Percentiles rank a stretch among this genome's conserved stretches.
Conservation (phyloP, 208 protist genomes). For the Trypanosoma mega region DNA sequence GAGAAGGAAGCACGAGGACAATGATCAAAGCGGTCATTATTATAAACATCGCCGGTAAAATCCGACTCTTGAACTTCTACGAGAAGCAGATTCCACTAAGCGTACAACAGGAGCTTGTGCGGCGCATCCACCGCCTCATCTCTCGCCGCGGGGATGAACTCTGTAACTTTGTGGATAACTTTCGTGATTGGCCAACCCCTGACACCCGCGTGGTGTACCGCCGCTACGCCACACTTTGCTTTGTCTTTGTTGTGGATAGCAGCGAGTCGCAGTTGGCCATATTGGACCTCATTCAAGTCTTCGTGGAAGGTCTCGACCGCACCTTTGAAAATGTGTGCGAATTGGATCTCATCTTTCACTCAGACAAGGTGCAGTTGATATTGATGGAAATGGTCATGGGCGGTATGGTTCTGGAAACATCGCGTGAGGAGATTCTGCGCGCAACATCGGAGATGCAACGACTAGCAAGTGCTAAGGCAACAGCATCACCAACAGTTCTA, state of each 20-base stretch:
- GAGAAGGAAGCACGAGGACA: constrained; percentile 23
- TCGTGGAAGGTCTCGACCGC: constrained; percentile 97
- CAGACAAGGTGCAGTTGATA: constrained; percentile 96
- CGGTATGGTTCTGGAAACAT: constrained; percentile 97
- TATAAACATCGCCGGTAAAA: constrained; percentile 97
- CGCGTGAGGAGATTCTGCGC: constrained; percentile 86
- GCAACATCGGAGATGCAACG: constrained; percentile 61
- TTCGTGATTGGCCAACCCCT: constrained; percentile 86
- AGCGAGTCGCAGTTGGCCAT: constrained; percentile 97
- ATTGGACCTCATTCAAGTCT: constrained; percentile 97
- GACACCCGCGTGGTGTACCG: constrained; percentile 97
- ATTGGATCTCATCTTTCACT: constrained; percentile 98
- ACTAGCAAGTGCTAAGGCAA: constrained; percentile 18
- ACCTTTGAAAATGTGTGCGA: constrained; percentile 99
- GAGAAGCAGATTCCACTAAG: constrained; percentile 70
- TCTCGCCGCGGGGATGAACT: constrained; percentile 89
- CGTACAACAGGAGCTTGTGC: constrained; percentile 89
- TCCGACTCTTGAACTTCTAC: constrained; percentile 96
- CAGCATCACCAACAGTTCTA: neutral
- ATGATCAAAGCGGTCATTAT: constrained; percentile 98
- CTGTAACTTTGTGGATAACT: constrained; percentile 97
- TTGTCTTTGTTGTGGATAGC: constrained; percentile 97
- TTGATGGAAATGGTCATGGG: constrained; percentile 98
- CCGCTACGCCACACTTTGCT: constrained; percentile 98
- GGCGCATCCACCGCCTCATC: constrained; percentile 90